Base-by-base conservation (phyloP, 2,329 filamentous ascomycete species). In the Elsinoe necatrix region DNA sequence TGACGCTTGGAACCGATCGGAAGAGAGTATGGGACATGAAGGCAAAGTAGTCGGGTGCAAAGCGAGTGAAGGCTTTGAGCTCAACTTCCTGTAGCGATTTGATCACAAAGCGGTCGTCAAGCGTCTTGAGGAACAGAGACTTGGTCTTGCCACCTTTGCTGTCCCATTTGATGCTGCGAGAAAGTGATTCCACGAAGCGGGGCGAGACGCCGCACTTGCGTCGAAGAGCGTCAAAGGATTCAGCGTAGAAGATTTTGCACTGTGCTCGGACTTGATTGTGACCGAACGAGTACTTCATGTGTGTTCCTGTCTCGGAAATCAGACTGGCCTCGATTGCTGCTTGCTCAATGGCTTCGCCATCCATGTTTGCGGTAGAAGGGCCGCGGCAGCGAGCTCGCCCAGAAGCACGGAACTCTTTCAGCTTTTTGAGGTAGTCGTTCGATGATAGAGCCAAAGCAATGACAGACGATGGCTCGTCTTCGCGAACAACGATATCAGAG, bases 171-270 rank as follows among this genome's bases (percentile, higher is more conserved):
- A 95, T 80, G 72, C 95, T 98, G 18, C 93, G 84, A 6, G 93
- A 97, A 20, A 98, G 76, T 1, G 91, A 96, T 68, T 98, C 93
- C 23, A 97, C 84, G 62, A 98, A 95, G 34, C 93, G 87, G 67
- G 97, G 91, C 1, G 89, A 85, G 7, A 96, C 87, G 14, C 92
- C 92, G 62, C 92, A 97, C 71, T 95, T 96, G 57, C 88, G 82
- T 57, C 93, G 84, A 37, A 98, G 79, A 2, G 93, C 93, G 71
- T 98, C 93, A 64, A 98, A 98, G 61, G 96, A 93, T 69, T 97
- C 93, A 0, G 93, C 93, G 66, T 95, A 98, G 71, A 98, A 97
- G 47, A 98, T 93, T 72, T 98, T 98, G 76, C 95, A 97, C 51
- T 92, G 86, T 81, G 96, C 95, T 65, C 87, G 89, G 2, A 95